These are phyloP conservation scores for Acacia crassicarpa DNA, from an alignment of 306 rosid genomes.

Conservation along the genomic window DNA sequence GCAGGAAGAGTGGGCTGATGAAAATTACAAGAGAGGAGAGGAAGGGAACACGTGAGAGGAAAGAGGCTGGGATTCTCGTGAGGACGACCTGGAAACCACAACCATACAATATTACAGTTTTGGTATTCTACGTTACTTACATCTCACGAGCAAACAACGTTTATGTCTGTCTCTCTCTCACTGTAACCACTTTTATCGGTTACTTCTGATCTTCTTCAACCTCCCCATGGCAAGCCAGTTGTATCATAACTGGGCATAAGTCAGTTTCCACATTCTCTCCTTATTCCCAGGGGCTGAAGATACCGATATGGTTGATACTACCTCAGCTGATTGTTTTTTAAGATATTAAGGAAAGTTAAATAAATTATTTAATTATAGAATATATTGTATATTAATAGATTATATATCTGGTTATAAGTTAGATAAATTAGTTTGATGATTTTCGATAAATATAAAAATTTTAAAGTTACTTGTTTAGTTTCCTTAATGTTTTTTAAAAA, in stretches of 20 bases:
- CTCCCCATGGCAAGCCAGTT: background rate
- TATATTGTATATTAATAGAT: too few species aligned
- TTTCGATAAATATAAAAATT: too few species aligned
- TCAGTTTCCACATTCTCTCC: background rate
- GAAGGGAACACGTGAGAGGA: conserved; percentile 54
- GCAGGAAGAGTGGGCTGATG: background rate
- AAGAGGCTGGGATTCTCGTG: conserved; percentile 60
- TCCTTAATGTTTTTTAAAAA: too few species aligned
- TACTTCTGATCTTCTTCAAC: background rate
- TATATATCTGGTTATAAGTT: too few species aligned
- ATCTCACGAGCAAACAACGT: conserved; percentile 30
- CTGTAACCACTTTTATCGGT: conserved; percentile 27
- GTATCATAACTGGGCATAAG: background rate
- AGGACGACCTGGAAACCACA: conserved; percentile 38
- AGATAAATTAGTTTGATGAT: too few species aligned
- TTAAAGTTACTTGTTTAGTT: too few species aligned
- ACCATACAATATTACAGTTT: conserved; percentile 6
- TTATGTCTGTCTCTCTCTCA: background rate
- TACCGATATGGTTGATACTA: background rate
- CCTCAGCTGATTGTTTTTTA: too few species aligned
- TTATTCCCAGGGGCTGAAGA: background rate
- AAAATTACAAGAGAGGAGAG: conserved; percentile 9
- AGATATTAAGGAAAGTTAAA: too few species aligned
- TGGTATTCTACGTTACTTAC: conserved; percentile 16
- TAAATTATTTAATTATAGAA: too few species aligned